A percentile compares a stretch with the other conserved stretches of the same genome.
phyloP scores from a whole-genome alignment of 208 protist species.

The Borovskyia barvae region DNA sequence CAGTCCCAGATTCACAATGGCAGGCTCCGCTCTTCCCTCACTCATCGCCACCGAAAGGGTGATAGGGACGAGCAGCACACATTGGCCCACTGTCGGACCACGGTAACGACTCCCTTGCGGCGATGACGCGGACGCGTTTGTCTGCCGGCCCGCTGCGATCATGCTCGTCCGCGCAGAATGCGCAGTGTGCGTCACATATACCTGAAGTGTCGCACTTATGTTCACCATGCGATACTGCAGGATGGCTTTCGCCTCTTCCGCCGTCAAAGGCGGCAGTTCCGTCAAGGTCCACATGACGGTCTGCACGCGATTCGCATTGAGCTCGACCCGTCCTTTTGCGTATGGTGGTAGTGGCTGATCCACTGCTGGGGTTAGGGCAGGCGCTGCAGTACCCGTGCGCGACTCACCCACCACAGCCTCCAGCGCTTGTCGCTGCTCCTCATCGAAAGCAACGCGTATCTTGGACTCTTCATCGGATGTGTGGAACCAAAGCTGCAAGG shows the following conservation, averaged over 20 bases:
- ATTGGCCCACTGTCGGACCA: slow-evolving; percentile 31
- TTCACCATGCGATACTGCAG: slow-evolving; percentile 46
- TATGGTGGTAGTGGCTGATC: slow-evolving; percentile 11
- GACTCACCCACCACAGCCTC: background rate
- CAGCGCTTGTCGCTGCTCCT: slow-evolving; percentile 19
- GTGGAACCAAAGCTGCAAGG: slow-evolving; percentile 28
- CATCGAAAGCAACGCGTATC: slow-evolving; percentile 16
- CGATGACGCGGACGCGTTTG: slow-evolving; percentile 6
- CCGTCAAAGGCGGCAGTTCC: slow-evolving; percentile 32
- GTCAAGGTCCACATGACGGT: slow-evolving; percentile 51
- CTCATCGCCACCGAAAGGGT: slow-evolving; percentile 53
- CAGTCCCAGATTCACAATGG: slow-evolving; percentile 33
- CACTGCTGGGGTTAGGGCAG: background rate
- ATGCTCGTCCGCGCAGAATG: slow-evolving; percentile 13
- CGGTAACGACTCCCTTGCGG: slow-evolving; percentile 20
- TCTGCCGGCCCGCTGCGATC: slow-evolving; percentile 6
- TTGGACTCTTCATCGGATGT: slow-evolving; percentile 15
- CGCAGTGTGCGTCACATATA: slow-evolving; percentile 58
- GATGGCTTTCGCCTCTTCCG: slow-evolving; percentile 33
- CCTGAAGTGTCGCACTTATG: slow-evolving; percentile 34
- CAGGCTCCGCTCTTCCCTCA: slow-evolving; percentile 53
- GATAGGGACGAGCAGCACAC: slow-evolving; percentile 43
- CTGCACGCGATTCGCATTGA: slow-evolving; percentile 47
- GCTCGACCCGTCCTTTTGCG: slow-evolving; percentile 30
- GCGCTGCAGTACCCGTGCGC: slow-evolving; percentile 12